phyloP scores from a whole-genome alignment of 352 stramenopile genomes.

The Pythium grandisporangium region DNA sequence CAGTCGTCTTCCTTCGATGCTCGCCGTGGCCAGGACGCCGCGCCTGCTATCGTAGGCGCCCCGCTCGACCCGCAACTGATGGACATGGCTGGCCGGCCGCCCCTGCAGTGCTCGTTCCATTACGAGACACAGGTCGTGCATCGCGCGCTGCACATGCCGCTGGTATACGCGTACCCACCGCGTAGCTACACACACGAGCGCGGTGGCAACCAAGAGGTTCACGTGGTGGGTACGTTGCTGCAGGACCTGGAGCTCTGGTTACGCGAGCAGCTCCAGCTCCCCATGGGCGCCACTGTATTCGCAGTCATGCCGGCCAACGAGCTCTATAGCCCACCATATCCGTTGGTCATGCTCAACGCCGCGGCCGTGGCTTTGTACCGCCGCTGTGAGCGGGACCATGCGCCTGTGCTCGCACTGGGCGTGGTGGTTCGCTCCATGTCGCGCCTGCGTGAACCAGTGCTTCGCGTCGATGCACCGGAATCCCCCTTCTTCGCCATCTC shows the following conservation, averaged over 20 bases:
- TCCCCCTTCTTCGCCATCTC: slow-evolving; percentile 67
- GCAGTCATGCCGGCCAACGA: slow-evolving; percentile 64
- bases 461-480: slow-evolving; percentile 26
- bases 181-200: too few species aligned
- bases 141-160: slow-evolving; percentile 44
- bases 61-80: slow-evolving; percentile 5
- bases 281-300: slow-evolving; percentile 53
- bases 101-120: slow-evolving; percentile 66
- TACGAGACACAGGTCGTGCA: slow-evolving; percentile 41
- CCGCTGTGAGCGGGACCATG: slow-evolving; percentile 21
- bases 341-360: slow-evolving; percentile 78
- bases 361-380: slow-evolving; percentile 32
- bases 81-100: slow-evolving; percentile 22
- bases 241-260: slow-evolving; percentile 74
- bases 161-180: slow-evolving; percentile 66
- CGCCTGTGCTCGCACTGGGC: slow-evolving; percentile 53
- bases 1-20: background rate
- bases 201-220: slow-evolving; percentile 17
- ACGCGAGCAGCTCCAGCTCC: slow-evolving; percentile 45
- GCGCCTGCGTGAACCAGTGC: slow-evolving; percentile 41
- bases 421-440: slow-evolving; percentile 58
- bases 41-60: background rate
- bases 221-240: slow-evolving; percentile 33
- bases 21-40: background rate
- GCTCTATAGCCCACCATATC: slow-evolving; percentile 67